phyloP scores from a whole-genome alignment of 2,329 filamentous ascomycete genomes.

The Aspergillus neoniger region DNA sequence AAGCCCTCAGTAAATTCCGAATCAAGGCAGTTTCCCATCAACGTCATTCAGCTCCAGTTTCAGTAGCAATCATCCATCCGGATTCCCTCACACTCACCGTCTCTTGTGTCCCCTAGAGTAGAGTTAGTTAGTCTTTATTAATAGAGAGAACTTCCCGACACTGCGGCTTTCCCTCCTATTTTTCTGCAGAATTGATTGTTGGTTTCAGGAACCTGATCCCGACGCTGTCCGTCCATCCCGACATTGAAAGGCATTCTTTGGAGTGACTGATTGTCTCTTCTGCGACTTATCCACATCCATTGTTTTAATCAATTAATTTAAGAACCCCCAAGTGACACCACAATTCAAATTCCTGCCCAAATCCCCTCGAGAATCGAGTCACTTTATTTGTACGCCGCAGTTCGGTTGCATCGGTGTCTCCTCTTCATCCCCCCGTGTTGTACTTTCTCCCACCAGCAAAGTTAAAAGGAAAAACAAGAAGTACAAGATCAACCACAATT shows the following conservation, averaged over 20 bases:
- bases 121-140: background rate
- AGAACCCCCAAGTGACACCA: background rate
- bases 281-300: background rate
- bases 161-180: background rate
- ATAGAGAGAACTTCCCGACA: background rate
- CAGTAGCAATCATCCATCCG: slow-evolving; percentile 4
- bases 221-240: background rate
- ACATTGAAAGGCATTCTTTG: background rate
- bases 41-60: slow-evolving; percentile 11
- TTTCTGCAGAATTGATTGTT: background rate
- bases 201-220: background rate
- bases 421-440: background rate
- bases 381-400: too few species aligned
- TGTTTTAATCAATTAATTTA: background rate
- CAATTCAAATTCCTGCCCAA: background rate
- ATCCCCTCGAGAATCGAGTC: background rate
- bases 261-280: background rate
- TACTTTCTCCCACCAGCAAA: too few species aligned
- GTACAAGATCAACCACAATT: too few species aligned
- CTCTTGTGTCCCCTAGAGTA: background rate
- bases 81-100: slow-evolving; percentile 1
- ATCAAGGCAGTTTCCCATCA: slow-evolving; percentile 1
- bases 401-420: background rate
- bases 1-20: background rate
- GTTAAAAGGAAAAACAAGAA: too few species aligned